Evolutionary conservation across 2,329 filamentous ascomycete genomes (phyloP), one percentile per base, ranked within the genome.

Genomic region (Paramyrothecium roridum): DNA sequence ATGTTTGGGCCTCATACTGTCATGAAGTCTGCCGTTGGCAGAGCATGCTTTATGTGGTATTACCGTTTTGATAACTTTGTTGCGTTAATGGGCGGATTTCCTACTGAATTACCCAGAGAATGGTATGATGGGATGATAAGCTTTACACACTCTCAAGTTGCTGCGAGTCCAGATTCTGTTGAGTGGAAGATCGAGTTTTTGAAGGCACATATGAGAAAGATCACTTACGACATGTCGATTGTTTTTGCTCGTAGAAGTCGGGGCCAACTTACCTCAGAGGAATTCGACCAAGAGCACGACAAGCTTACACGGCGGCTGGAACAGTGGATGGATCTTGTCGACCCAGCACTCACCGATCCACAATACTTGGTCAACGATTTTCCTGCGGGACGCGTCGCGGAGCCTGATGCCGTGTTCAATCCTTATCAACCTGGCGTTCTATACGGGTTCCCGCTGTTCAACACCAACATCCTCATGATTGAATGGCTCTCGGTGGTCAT

Each of bases 31-130:
- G 79, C 88, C 3, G 81, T 89, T 16, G 84, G 88, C 30, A 84
- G 89, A 30, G 86, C 89, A 64, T 85, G 95, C 48, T 81, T 96
- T 51, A 80, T 82, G n/a, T 98, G 95, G 95, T 97, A 96, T 70
- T 81, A 86, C 30, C 87, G 93, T 37, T 96, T 96, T 67, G 95
- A 98, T 69, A 80, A 93, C 11, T 90, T 93, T 55, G 86, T 91
- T 7, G 89, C 90, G 1, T 82, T 97, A 58, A 86, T 96, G 79
- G 90, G 90, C 22, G 89, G 90, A 1, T 89, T 89, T 61, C 85
- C 87, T 61, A 86, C 90, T 1, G 82, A 87, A 2, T 77, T 98
- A 16, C 81, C 87, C 8, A 82, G 86, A 49, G 86, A 91, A 57
- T 98, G 93, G 93, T 93, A 93, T 65, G 77, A 80, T 2, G 76